These are phyloP conservation scores for Calonectria pseudoturangicola DNA, from an alignment of 2,329 filamentous ascomycete species.

Conservation along the genomic window DNA sequence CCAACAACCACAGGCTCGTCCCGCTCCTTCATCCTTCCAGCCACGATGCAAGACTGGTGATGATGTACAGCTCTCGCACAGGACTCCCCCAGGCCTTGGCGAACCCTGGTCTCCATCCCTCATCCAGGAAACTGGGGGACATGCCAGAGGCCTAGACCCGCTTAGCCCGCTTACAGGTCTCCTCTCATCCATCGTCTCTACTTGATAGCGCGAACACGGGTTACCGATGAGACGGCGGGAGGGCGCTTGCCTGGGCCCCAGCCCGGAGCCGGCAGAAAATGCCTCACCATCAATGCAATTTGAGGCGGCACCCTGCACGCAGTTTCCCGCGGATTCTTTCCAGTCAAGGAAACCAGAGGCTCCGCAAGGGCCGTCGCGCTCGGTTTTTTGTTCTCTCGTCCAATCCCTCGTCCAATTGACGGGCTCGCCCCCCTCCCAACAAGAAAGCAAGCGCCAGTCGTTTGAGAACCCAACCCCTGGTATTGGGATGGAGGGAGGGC, in stretches of 20 bases:
- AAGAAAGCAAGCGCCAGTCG: constrained; percentile 32
- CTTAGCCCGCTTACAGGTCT: constrained; percentile 37
- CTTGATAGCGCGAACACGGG: constrained; percentile 42
- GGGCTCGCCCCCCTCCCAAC: constrained; percentile 23
- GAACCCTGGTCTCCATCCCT: constrained; percentile 38
- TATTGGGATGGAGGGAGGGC: constrained; percentile 13
- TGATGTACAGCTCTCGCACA: constrained; percentile 42
- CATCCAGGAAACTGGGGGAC: constrained; percentile 18
- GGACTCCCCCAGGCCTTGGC: constrained; percentile 45
- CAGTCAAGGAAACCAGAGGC: constrained; percentile 31
- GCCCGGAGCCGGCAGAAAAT: constrained; percentile 38
- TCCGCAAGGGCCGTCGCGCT: constrained; percentile 7
- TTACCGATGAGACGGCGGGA: constrained; percentile 34
- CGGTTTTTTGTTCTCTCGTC: constrained; percentile 31
- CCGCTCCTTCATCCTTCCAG: constrained; percentile 15
- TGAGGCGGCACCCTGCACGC: constrained; percentile 15
- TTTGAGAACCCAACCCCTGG: constrained; percentile 18
- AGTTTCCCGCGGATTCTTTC: constrained; percentile 34
- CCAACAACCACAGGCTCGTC: constrained; percentile 9
- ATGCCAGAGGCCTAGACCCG: constrained; percentile 48
- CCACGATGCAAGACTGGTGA: constrained; percentile 31
- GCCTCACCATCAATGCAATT: constrained; percentile 35
- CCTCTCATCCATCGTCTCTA: constrained; percentile 34
- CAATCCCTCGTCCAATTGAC: constrained; percentile 40
- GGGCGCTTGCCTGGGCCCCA: constrained; percentile 36